These are phyloP conservation scores for Diplodia scrobiculata DNA, from an alignment of 2,329 filamentous ascomycete genomes.

Conservation along the genomic window DNA sequence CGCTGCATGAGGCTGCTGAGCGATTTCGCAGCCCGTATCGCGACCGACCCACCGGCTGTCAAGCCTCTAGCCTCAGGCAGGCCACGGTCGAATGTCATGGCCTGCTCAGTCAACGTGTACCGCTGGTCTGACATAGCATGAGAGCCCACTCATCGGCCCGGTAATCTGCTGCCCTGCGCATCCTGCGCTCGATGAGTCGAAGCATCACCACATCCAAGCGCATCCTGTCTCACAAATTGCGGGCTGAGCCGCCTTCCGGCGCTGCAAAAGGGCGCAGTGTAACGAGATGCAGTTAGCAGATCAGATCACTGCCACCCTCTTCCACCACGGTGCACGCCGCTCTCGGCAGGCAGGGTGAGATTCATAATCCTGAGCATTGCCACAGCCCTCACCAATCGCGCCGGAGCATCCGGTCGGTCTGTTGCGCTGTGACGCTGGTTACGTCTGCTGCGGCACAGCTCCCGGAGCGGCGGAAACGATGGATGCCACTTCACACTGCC, in stretches of 20 bases:
- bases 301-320: constrained; percentile 10
- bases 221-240: constrained; percentile 22
- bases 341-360: neutral
- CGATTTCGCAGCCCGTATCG: constrained; percentile 27
- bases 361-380: constrained; percentile 22
- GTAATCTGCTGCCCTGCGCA: constrained; percentile 18
- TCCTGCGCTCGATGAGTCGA: constrained; percentile 18
- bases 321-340: constrained; percentile 20
- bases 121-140: constrained; percentile 27
- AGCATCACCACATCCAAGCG: constrained; percentile 17
- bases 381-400: constrained; percentile 4
- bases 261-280: constrained; percentile 10
- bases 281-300: constrained; percentile 25
- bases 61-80: constrained; percentile 19
- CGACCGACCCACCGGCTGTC: constrained; percentile 21
- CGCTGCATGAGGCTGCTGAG: neutral
- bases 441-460: constrained; percentile 11
- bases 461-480: constrained; percentile 5
- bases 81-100: constrained; percentile 28
- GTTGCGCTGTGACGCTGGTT: constrained; percentile 4
- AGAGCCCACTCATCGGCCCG: constrained; percentile 27
- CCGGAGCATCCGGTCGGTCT: constrained; percentile 15
- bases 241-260: constrained; percentile 21
- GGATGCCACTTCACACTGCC: neutral
- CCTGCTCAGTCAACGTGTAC: constrained; percentile 20